phyloP scores from a whole-genome alignment of 2,329 filamentous ascomycete genomes.

The Colletotrichum magnum region DNA sequence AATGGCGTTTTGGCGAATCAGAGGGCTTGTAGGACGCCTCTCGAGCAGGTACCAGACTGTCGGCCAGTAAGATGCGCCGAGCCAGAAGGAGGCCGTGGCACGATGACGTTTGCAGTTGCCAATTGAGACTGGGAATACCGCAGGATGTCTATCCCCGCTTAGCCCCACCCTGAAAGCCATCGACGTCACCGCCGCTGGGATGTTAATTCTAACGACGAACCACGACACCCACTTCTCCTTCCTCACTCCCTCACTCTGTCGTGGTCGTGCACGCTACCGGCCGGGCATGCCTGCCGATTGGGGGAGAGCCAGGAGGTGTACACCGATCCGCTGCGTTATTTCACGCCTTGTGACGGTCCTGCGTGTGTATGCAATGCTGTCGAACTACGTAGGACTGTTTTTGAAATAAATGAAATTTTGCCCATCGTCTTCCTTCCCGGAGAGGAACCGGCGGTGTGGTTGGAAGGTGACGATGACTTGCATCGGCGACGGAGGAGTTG shows the following conservation, averaged over 20 bases:
- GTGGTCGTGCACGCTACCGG: neutral
- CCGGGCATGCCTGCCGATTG: slow-evolving; percentile 27
- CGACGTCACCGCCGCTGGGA: slow-evolving; percentile 32
- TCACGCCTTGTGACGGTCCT: no score
- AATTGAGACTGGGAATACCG: slow-evolving; percentile 28
- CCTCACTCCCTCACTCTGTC: no score
- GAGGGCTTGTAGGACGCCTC: neutral
- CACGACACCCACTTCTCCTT: slow-evolving; percentile 11
- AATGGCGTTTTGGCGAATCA: slow-evolving; percentile 6
- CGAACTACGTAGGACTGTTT: no score
- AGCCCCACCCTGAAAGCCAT: slow-evolving; percentile 16
- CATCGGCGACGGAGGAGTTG: slow-evolving; percentile 22
- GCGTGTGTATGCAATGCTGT: no score
- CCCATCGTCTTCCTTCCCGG: slow-evolving; percentile 10
- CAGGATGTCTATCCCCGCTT: slow-evolving; percentile 30
- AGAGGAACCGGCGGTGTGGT: slow-evolving; percentile 27
- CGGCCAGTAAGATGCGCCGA: slow-evolving; percentile 18
- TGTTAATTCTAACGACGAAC: slow-evolving; percentile 40
- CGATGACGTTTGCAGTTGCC: slow-evolving; percentile 37
- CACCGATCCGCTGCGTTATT: slow-evolving; percentile 14
- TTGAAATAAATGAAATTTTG: slow-evolving; percentile 2
- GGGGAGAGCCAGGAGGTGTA: slow-evolving; percentile 1
- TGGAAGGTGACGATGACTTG: slow-evolving; percentile 35
- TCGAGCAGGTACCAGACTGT: neutral
- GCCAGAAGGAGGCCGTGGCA: slow-evolving; percentile 14